Base-by-base conservation (phyloP, 148 eudicot genomes). In the Nepenthes mirabilis region DNA sequence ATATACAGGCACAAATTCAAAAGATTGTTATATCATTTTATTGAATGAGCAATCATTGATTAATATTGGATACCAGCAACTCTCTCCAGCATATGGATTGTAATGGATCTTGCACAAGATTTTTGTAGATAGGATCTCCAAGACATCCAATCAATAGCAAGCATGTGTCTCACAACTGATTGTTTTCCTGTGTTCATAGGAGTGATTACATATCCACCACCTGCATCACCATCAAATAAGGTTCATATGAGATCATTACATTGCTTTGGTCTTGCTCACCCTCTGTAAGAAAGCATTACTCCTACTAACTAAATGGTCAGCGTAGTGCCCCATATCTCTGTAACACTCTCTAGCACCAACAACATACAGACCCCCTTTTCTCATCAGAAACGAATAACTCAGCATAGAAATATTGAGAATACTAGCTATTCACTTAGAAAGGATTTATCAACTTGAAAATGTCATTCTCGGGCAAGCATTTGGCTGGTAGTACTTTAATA, bases 121-220 rank as follows among this genome's bases (percentile, higher is more conserved):
- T 66, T 73, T 58, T n/a, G 63, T 34, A 79, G 9, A 55, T 72
- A 78, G 36, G 78, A 74, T 72, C 67, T 79, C 90, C 87, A 83
- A 23, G 66, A 68, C 68, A 69, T 86, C 94, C 94, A 86, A 69
- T 87, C 90, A 33, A 87, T 65, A 23, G 87, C 81, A 59, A 87
- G 81, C 90, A 87, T 83, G 72, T 87, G 81, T 55, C 72, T 87
- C 51, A 87, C 86, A 14, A 82, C 66, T 14, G 87, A 83, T 43
- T 71, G 74, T 34, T 77, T 83, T 34, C 87, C 82, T 33, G 75
- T 65, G 35, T 75, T 74, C 48, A 56, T 55, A 6, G 95, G 95
- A 60, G 76, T 59, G 51, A 87, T 63, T 13, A 83, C 81, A 59
- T 64, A 83, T 65, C 95, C 90, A 54, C 95, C 90, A 67, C 95